These are phyloP conservation scores for Eimeria necatrix DNA, from an alignment of 169 alveolate genomes.

Conservation along the genomic window DNA sequence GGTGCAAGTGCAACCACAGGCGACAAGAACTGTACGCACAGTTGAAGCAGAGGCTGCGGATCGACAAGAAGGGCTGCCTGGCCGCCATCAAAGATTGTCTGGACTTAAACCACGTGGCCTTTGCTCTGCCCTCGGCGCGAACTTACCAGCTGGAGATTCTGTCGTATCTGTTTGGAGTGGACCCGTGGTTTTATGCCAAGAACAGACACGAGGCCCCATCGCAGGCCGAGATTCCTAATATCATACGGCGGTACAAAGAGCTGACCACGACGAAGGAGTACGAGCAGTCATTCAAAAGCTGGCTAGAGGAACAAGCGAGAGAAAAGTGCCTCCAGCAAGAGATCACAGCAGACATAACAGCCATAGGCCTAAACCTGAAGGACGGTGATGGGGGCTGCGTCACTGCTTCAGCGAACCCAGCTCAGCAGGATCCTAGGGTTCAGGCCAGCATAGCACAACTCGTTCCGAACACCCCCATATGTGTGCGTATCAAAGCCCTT, in stretches of 20 bases:
- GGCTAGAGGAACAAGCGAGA: conserved; percentile 53
- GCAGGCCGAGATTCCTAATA: conserved; percentile 24
- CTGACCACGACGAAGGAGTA: conserved; percentile 47
- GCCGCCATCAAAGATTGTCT: conserved; percentile 43
- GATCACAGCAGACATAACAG: conserved; percentile 22
- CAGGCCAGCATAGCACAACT: conserved; percentile 61
- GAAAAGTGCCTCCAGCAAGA: conserved; percentile 37
- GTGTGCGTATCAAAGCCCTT: conserved; percentile 73
- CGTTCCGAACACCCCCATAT: conserved; percentile 45
- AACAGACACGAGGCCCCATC: conserved; percentile 72
- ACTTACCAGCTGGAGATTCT: conserved; percentile 67
- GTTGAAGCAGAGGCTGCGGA: conserved; percentile 37
- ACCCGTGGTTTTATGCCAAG: conserved; percentile 76
- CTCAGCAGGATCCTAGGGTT: conserved; percentile 45
- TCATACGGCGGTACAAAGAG: conserved; percentile 52
- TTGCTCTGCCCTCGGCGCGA: conserved; percentile 50
- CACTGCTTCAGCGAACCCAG: background rate
- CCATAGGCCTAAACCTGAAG: conserved; percentile 21
- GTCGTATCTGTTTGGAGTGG: conserved; percentile 60
- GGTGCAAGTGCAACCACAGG: conserved; percentile 74
- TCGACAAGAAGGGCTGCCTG: conserved; percentile 35
- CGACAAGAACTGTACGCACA: conserved; percentile 66
- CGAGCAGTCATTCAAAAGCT: conserved; percentile 2
- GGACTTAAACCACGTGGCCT: conserved; percentile 37
- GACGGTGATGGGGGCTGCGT: conserved; percentile 21